phyloP scores from a whole-genome alignment of 2,329 filamentous ascomycete species.

The Rugonectria rugulosa region DNA sequence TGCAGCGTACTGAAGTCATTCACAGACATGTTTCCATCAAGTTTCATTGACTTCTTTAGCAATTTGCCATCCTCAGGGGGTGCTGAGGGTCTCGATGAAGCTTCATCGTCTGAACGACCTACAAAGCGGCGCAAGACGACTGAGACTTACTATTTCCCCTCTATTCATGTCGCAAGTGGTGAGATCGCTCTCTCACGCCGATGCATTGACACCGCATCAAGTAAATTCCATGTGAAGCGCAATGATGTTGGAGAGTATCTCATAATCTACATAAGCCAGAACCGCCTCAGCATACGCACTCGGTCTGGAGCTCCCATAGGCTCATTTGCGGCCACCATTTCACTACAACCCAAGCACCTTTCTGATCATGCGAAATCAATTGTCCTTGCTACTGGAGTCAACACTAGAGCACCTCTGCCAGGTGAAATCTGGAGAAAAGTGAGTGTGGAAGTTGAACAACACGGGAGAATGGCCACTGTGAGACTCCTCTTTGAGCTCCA shows the following conservation, averaged over 20 bases:
- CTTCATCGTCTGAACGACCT: slow-evolving; percentile 29
- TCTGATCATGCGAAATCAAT: slow-evolving; percentile 29
- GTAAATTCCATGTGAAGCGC: slow-evolving; percentile 15
- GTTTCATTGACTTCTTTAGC: slow-evolving; percentile 33
- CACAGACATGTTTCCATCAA: slow-evolving; percentile 37
- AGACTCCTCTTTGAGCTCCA: slow-evolving; percentile 46
- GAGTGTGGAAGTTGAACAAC: slow-evolving; percentile 42
- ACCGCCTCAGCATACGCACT: slow-evolving; percentile 28
- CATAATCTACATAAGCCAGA: slow-evolving; percentile 21
- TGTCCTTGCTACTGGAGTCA: slow-evolving; percentile 20
- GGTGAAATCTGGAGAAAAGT: slow-evolving; percentile 48
- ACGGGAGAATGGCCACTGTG: slow-evolving; percentile 37
- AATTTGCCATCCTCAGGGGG: slow-evolving; percentile 28
- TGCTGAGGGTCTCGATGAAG: slow-evolving; percentile 9
- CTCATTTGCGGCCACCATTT: slow-evolving; percentile 25
- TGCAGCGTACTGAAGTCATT: slow-evolving; percentile 1
- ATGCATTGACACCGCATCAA: slow-evolving; percentile 23
- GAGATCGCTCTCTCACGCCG: slow-evolving; percentile 39
- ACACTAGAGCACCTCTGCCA: slow-evolving; percentile 26
- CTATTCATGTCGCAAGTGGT: slow-evolving; percentile 39
- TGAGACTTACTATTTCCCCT: slow-evolving; percentile 10
- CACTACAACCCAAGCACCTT: slow-evolving; percentile 33
- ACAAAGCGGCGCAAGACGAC: slow-evolving; percentile 44
- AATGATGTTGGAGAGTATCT: slow-evolving; percentile 34
- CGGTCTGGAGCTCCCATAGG: slow-evolving; percentile 17